These are phyloP conservation scores for Metschnikowia hibisci DNA, from an alignment of 805 yeast genomes.

Conservation along the genomic window DNA sequence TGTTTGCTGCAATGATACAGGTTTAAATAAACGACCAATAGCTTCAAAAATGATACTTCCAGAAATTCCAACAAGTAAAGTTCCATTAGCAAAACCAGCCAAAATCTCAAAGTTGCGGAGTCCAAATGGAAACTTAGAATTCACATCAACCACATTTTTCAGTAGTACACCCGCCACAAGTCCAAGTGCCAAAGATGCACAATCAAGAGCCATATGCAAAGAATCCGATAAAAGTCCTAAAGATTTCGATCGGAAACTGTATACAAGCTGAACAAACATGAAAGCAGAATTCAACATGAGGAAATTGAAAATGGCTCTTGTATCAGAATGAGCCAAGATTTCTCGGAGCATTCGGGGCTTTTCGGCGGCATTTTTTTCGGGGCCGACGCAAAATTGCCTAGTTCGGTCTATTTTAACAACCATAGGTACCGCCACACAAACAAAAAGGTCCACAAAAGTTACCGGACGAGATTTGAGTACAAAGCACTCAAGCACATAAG, in stretches of 20 bases:
- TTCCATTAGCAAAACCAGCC: slow-evolving; percentile 95
- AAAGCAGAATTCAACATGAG: slow-evolving; percentile 81
- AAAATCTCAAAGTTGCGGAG: slow-evolving; percentile 79
- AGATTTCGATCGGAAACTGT: slow-evolving; percentile 90
- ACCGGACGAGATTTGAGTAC: slow-evolving; percentile 10
- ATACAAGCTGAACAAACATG: slow-evolving; percentile 90
- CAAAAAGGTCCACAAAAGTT: slow-evolving; percentile 3
- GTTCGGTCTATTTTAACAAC: slow-evolving; percentile 11
- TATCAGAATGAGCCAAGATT: slow-evolving; percentile 48
- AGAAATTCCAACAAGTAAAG: slow-evolving; percentile 81
- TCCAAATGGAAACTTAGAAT: slow-evolving; percentile 81
- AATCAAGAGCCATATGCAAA: slow-evolving; percentile 93
- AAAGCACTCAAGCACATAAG: slow-evolving; percentile 15
- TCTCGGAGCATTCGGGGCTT: slow-evolving; percentile 26
- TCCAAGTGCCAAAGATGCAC: slow-evolving; percentile 86
- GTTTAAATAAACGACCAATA: slow-evolving; percentile 70
- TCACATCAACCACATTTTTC: slow-evolving; percentile 42
- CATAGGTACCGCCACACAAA: slow-evolving; percentile 12
- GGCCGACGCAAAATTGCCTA: neutral
- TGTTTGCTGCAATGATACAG: slow-evolving; percentile 73
- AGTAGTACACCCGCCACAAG: slow-evolving; percentile 70
- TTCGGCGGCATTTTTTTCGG: neutral
- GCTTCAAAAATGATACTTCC: slow-evolving; percentile 87
- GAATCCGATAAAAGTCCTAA: slow-evolving; percentile 90
- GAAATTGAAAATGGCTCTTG: slow-evolving; percentile 85